Evolutionary conservation across 768 basidiomycete genomes (phyloP).

Genomic region (Xerocomus brunneocitrinus): DNA sequence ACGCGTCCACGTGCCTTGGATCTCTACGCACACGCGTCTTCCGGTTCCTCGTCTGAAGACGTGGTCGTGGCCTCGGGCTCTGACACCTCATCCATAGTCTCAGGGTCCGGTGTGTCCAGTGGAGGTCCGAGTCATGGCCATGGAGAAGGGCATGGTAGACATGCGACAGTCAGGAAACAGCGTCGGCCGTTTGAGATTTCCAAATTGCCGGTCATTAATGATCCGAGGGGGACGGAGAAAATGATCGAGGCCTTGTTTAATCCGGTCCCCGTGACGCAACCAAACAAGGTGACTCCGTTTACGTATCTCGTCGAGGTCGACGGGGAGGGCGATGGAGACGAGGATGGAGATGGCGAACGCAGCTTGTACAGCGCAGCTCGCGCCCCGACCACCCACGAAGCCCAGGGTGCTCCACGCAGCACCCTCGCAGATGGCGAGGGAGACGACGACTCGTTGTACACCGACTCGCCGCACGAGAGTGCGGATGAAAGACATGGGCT

Average conservation of each 20-base stretch:
- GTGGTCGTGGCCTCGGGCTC: constrained; percentile 9
- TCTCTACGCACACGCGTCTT: constrained; percentile 31
- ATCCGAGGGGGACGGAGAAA: constrained; percentile 62
- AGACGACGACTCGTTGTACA: constrained; percentile 22
- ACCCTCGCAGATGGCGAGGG: constrained; percentile 2
- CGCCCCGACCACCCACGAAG: not conserved
- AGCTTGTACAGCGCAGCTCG: not conserved
- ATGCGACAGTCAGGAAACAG: constrained; percentile 15
- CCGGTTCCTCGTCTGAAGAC: constrained; percentile 29
- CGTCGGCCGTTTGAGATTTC: constrained; percentile 29
- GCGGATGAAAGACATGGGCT: constrained; percentile 3
- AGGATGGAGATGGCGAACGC: constrained; percentile 10
- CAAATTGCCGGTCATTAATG: constrained; percentile 48
- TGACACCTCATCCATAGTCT: constrained; percentile 20
- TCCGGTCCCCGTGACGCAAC: constrained; percentile 46
- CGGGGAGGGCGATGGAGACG: constrained; percentile 17
- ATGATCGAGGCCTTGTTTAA: constrained; percentile 82
- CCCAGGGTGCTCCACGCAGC: not conserved
- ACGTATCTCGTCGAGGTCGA: constrained; percentile 34
- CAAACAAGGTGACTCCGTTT: constrained; percentile 29
- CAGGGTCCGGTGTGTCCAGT: constrained; percentile 4
- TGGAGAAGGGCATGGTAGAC: not conserved
- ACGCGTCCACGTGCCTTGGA: constrained; percentile 50
- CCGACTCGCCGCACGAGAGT: constrained; percentile 17
- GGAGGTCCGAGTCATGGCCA: not conserved